Conservation (phyloP, 352 stramenopile genomes). For the Peronospora farinosa region DNA sequence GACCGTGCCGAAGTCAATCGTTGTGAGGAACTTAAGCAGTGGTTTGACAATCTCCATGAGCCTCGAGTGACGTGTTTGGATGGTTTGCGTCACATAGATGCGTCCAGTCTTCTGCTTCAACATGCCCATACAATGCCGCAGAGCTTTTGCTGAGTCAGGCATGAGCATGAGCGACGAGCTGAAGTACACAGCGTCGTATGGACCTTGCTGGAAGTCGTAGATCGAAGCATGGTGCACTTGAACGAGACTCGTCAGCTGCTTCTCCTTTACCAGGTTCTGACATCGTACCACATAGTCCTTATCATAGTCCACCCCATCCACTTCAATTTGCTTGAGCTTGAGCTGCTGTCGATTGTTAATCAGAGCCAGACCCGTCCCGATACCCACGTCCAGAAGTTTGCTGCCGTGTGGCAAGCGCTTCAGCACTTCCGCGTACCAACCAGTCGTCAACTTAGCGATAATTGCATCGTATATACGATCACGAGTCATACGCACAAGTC, state of each 20-base stretch:
- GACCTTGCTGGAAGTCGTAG: constrained; percentile 63
- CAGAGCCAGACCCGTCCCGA: constrained; percentile 79
- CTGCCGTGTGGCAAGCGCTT: constrained; percentile 41
- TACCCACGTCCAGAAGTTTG: constrained; percentile 84
- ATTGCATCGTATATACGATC: constrained; percentile 84
- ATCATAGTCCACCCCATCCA: constrained; percentile 89
- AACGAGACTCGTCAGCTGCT: constrained; percentile 41
- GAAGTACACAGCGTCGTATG: constrained; percentile 89
- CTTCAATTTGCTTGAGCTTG: constrained; percentile 52
- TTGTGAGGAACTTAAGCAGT: constrained; percentile 89
- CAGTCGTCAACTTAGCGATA: constrained; percentile 83
- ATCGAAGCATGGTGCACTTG: constrained; percentile 70
- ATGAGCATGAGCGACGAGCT: constrained; percentile 90
- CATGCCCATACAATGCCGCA: constrained; percentile 58
- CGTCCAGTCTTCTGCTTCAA: constrained; percentile 51
- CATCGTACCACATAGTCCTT: constrained; percentile 77
- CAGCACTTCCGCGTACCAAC: constrained; percentile 87
- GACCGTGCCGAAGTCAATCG: constrained; percentile 89
- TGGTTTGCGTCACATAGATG: constrained; percentile 90
- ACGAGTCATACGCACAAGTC: constrained; percentile 44
- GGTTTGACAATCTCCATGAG: constrained; percentile 78
- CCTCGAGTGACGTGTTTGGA: constrained; percentile 72
- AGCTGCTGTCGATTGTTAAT: constrained; percentile 61
- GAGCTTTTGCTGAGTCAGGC: constrained; percentile 78
- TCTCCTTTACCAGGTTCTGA: constrained; percentile 36